A percentile compares a stretch with the other conserved stretches of the same genome.
These are phyloP conservation scores for Lactarius sp. DNA, from an alignment of 768 basidiomycete genomes.

Conservation along the genomic window DNA sequence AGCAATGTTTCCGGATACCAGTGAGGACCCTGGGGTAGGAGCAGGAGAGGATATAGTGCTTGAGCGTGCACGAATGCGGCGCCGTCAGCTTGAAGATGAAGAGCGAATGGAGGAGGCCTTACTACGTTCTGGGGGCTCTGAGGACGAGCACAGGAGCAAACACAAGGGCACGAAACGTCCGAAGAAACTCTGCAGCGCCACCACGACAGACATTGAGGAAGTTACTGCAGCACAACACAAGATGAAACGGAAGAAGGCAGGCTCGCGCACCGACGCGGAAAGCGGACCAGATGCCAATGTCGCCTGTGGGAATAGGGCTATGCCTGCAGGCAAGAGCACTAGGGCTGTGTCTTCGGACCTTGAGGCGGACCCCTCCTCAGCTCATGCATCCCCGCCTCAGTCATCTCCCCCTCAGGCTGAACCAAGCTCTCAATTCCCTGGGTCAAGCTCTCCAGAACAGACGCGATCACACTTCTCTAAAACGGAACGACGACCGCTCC, in stretches of 20 bases:
- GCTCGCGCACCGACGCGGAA: constrained; percentile 14
- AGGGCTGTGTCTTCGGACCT: neutral
- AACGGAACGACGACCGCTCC: neutral
- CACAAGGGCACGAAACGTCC: constrained; percentile 15
- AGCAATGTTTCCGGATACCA: constrained; percentile 75
- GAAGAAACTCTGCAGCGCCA: constrained; percentile 9
- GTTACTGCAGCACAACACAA: constrained; percentile 1
- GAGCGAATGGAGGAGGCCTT: constrained; percentile 36
- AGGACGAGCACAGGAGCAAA: neutral
- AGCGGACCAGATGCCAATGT: neutral
- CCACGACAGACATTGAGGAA: constrained; percentile 16
- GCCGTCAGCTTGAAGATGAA: constrained; percentile 40
- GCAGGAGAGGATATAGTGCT: constrained; percentile 43
- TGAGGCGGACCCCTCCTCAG: neutral
- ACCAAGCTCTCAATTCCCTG: neutral
- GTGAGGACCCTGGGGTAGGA: constrained; percentile 33
- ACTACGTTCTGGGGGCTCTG: constrained; percentile 27
- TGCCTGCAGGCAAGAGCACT: neutral
- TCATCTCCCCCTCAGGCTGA: neutral
- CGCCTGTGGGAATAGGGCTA: neutral
- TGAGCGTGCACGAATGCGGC: constrained; percentile 40
- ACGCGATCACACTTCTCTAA: neutral
- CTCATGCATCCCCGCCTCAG: neutral
- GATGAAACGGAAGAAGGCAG: constrained; percentile 22
- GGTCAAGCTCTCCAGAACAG: constrained; percentile 1